phyloP scores from a whole-genome alignment of 2,329 filamentous ascomycete genomes.

The Fusarium nelsonii region DNA sequence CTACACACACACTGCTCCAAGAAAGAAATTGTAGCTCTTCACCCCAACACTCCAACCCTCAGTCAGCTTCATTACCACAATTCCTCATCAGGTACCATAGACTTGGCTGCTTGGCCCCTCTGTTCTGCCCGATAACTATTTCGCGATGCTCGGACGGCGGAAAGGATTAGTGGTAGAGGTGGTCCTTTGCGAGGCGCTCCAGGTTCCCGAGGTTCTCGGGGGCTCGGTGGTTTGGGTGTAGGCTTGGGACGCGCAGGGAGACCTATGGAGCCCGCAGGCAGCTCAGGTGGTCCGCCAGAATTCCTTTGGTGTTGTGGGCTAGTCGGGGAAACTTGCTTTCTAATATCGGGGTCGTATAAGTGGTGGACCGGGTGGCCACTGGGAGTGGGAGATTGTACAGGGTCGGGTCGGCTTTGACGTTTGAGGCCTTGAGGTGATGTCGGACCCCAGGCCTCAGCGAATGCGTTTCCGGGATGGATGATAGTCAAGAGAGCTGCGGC shows the following conservation, averaged over 20 bases:
- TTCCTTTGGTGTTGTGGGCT: slow-evolving; percentile 39
- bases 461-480: slow-evolving; percentile 56
- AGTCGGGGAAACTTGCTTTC: slow-evolving; percentile 48
- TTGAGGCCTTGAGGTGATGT: slow-evolving; percentile 52
- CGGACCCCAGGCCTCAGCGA: slow-evolving; percentile 56
- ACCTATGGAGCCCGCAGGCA: slow-evolving; percentile 47
- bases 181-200: slow-evolving; percentile 36
- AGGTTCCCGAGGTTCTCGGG: slow-evolving; percentile 15
- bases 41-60: background rate
- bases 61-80: slow-evolving; percentile 17
- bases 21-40: background rate
- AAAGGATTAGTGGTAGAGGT: slow-evolving; percentile 30
- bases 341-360: slow-evolving; percentile 53
- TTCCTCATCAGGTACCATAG: slow-evolving; percentile 34
- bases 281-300: slow-evolving; percentile 39
- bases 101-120: slow-evolving; percentile 15
- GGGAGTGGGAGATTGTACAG: slow-evolving; percentile 36
- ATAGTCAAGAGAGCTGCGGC: slow-evolving; percentile 53
- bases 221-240: slow-evolving; percentile 25
- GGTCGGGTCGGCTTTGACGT: slow-evolving; percentile 35
- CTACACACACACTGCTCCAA: background rate
- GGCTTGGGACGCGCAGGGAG: slow-evolving; percentile 49
- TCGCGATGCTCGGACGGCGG: slow-evolving; percentile 19
- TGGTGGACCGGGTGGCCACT: slow-evolving; percentile 48
- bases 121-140: slow-evolving; percentile 19